Evolutionary conservation across 2,329 filamentous ascomycete genomes (phyloP).

Genomic region (Fusarium algeriense): DNA sequence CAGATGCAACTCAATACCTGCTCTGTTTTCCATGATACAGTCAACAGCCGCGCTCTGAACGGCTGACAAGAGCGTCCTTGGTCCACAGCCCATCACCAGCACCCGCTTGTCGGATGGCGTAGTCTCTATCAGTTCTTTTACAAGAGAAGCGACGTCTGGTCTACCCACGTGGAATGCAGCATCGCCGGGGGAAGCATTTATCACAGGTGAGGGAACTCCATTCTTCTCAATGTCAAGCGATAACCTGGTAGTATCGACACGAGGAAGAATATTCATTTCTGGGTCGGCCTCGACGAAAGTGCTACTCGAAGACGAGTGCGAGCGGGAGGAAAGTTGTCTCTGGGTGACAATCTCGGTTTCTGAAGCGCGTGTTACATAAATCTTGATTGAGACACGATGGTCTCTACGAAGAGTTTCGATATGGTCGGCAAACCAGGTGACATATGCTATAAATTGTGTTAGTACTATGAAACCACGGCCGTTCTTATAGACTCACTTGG

Average conservation of each 20-base stretch:
- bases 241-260: neutral
- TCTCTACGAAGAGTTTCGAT: conserved; percentile 50
- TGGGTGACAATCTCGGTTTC: conserved; percentile 14
- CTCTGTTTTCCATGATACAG: conserved; percentile 56
- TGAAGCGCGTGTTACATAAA: conserved; percentile 53
- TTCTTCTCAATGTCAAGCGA: conserved; percentile 36
- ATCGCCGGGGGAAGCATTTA: conserved; percentile 4
- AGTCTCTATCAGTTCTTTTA: conserved; percentile 50
- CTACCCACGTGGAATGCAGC: conserved; percentile 50
- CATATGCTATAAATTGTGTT: conserved; percentile 45
- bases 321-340: conserved; percentile 13
- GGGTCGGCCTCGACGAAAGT: conserved; percentile 5
- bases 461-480: neutral
- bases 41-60: conserved; percentile 57
- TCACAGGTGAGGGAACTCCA: conserved; percentile 13
- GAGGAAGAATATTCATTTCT: conserved; percentile 24
- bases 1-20: conserved; percentile 61
- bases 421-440: conserved; percentile 55
- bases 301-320: conserved; percentile 26
- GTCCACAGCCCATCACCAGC: conserved; percentile 62
- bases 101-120: conserved; percentile 51
- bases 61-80: conserved; percentile 56
- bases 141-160: conserved; percentile 54
- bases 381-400: conserved; percentile 46
- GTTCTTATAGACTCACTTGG: conserved; percentile 46